These are phyloP conservation scores for Yamadazyma taylorii DNA, from an alignment of 1,139 yeast genomes.

Conservation along the genomic window DNA sequence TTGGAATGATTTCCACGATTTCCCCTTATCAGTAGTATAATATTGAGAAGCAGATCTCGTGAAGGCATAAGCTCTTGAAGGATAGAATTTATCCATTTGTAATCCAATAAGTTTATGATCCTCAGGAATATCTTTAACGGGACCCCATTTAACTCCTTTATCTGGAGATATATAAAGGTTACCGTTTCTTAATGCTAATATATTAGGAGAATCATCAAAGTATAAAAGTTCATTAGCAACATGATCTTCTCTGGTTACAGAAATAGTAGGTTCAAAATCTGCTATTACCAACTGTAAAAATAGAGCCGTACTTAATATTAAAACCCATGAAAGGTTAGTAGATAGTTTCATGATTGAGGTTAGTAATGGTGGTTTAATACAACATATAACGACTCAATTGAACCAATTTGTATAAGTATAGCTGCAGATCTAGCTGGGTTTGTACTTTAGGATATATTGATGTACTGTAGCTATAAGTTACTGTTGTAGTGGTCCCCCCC, in stretches of 20 bases:
- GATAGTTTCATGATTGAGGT: too few species aligned
- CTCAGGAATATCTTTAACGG: slow-evolving; percentile 27
- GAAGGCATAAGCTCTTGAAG: slow-evolving; percentile 54
- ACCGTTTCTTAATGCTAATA: slow-evolving; percentile 38
- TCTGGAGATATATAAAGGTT: slow-evolving; percentile 48
- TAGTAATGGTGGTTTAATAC: too few species aligned
- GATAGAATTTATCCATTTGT: slow-evolving; percentile 45
- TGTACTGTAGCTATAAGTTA: too few species aligned
- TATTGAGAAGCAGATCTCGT: slow-evolving; percentile 41
- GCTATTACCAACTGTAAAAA: slow-evolving; percentile 9
- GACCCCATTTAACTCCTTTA: slow-evolving; percentile 58
- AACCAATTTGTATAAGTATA: too few species aligned
- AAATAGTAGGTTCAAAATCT: slow-evolving; percentile 24
- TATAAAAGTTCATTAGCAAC: slow-evolving; percentile 30
- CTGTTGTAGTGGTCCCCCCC: too few species aligned
- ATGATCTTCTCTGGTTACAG: slow-evolving; percentile 12
- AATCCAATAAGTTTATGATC: slow-evolving; percentile 26
- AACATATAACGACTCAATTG: too few species aligned
- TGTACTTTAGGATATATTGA: too few species aligned
- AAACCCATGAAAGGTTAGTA: not conserved
- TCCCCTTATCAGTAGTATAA: slow-evolving; percentile 58
- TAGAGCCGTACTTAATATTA: not conserved
- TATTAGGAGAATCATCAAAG: slow-evolving; percentile 56
- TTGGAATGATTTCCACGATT: slow-evolving; percentile 52
- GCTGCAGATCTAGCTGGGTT: too few species aligned